These are phyloP conservation scores for Fistulinella cinereoalba DNA, from an alignment of 1,284 basidiomycete species.

Conservation along the genomic window DNA sequence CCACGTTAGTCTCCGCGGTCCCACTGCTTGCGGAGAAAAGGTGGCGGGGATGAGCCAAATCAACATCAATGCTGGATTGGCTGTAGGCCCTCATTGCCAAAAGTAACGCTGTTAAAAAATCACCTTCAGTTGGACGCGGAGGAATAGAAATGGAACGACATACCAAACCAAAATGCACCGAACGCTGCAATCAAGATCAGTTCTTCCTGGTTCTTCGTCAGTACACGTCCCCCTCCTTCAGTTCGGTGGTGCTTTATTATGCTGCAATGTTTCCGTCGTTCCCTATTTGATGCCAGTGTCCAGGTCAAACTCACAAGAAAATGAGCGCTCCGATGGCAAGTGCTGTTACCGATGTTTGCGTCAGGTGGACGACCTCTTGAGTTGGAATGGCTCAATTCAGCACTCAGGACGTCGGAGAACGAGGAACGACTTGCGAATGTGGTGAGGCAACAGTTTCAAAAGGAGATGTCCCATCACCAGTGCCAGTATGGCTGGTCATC, in stretches of 20 bases:
- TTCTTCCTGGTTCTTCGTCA: slow-evolving; percentile 70
- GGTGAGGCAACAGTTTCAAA: slow-evolving; percentile 38
- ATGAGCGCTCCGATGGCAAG: slow-evolving; percentile 60
- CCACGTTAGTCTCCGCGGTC: slow-evolving; percentile 34
- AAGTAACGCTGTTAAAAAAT: slow-evolving; percentile 39
- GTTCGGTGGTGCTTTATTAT: slow-evolving; percentile 63
- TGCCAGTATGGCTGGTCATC: slow-evolving; percentile 28
- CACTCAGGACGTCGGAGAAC: slow-evolving; percentile 5
- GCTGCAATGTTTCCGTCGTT: slow-evolving; percentile 14
- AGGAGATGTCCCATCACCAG: slow-evolving; percentile 33
- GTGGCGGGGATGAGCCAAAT: slow-evolving; percentile 29
- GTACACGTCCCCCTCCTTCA: slow-evolving; percentile 42
- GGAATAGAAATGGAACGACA: slow-evolving; percentile 22
- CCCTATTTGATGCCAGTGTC: neutral
- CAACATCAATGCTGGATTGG: slow-evolving; percentile 29
- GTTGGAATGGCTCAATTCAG: slow-evolving; percentile 6
- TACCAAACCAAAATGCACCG: slow-evolving; percentile 72
- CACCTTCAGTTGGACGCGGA: slow-evolving; percentile 7
- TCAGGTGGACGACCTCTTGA: slow-evolving; percentile 65
- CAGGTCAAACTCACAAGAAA: slow-evolving; percentile 50
- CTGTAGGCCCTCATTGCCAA: slow-evolving; percentile 45
- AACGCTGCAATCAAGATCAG: slow-evolving; percentile 64
- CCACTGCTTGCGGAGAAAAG: slow-evolving; percentile 35
- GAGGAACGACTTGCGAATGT: slow-evolving; percentile 42
- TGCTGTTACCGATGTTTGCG: slow-evolving; percentile 69